Base-by-base conservation (phyloP, 2,329 filamentous ascomycete species). In the Allantophomopsis lycopodina region DNA sequence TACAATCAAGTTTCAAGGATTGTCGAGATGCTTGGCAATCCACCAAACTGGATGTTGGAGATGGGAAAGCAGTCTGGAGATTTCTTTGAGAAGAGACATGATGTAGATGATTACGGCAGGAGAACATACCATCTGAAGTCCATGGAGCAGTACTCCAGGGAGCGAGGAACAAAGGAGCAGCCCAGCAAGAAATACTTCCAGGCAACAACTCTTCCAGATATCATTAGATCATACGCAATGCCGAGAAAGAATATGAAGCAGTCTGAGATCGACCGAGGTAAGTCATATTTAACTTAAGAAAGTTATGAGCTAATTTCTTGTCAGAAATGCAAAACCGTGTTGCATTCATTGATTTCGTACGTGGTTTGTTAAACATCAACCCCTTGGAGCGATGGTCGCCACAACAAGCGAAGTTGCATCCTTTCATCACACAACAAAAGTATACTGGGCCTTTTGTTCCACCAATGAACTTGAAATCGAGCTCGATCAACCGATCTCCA, bases 101-200 rank as follows among this genome's bases (percentile, higher is more conserved):
- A 71, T 12, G 76, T 79, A 47, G 91, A 98, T 55, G 91, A 98
- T 55, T 98, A 85, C 54, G 89, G 89, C 32, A 76, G 91, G 48
- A 81, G 87, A 51, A 88, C 80, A 6, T 95, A 94, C 58, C 77
- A 89, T 40, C 67, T 98, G 32, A 98, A 98, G 67, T 86, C 83
- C 48, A 93, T 98, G 84, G 91, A 98, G 56, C 87, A 95, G 58
- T 98, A 96, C 59, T 89, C 91, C 13, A 72, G 89, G 41, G 91
- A 98, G 57, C 91, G 94, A 57, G 83, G 83, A 43, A 91, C 87
- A 30, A 98, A 98, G 59, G 91, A 98, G 60, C 91, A 96, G 59
- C 91, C 91, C 16, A 98, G 91, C 74, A 98, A 98, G 69, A 96
- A 96, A 63, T 98, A 98, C 60, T 98, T 98, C 64, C 84, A 89